Conservation (phyloP, 2,329 filamentous ascomycete genomes). For the Chrysosporium queenslandicum region DNA sequence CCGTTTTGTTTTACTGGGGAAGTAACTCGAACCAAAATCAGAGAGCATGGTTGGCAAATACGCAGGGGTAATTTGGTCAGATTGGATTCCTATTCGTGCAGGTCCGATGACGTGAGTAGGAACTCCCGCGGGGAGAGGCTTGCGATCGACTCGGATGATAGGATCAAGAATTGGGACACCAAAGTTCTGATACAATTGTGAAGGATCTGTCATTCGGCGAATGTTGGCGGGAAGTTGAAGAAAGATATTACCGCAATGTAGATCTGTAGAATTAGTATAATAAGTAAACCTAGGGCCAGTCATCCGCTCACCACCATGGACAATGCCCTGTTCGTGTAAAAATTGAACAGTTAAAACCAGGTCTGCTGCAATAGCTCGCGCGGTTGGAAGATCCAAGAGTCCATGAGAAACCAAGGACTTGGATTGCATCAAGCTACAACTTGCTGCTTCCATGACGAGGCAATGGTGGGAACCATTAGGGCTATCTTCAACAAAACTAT, state of each 20-base stretch:
- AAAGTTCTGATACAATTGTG: slow-evolving; percentile 14
- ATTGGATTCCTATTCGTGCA: slow-evolving; percentile 4
- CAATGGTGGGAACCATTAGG: slow-evolving; percentile 17
- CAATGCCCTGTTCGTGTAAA: slow-evolving; percentile 15
- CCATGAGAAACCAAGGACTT: slow-evolving; percentile 13
- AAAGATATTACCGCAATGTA: slow-evolving; percentile 17
- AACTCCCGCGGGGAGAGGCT: slow-evolving; percentile 15
- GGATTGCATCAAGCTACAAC: slow-evolving; percentile 17
- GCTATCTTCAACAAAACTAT: slow-evolving; percentile 15
- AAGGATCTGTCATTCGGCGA: slow-evolving; percentile 14
- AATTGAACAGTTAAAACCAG: slow-evolving; percentile 15
- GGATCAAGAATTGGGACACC: slow-evolving; percentile 15
- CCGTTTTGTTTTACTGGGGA: slow-evolving; percentile 6
- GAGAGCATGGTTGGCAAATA: background rate
- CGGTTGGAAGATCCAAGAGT: slow-evolving; percentile 14
- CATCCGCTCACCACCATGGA: slow-evolving; percentile 16
- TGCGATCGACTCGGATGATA: slow-evolving; percentile 15
- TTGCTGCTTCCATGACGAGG: slow-evolving; percentile 15
- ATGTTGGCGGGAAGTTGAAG: slow-evolving; percentile 14
- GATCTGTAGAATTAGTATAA: slow-evolving; percentile 13
- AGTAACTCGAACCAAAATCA: background rate
- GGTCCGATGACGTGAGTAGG: slow-evolving; percentile 14
- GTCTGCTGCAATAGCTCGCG: slow-evolving; percentile 14
- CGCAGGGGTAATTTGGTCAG: background rate
- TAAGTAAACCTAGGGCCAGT: slow-evolving; percentile 9